A percentile compares a stretch with the other conserved stretches of the same genome.
Evolutionary conservation across 1,284 basidiomycete genomes (phyloP).

Genomic region (Puccinia horiana): DNA sequence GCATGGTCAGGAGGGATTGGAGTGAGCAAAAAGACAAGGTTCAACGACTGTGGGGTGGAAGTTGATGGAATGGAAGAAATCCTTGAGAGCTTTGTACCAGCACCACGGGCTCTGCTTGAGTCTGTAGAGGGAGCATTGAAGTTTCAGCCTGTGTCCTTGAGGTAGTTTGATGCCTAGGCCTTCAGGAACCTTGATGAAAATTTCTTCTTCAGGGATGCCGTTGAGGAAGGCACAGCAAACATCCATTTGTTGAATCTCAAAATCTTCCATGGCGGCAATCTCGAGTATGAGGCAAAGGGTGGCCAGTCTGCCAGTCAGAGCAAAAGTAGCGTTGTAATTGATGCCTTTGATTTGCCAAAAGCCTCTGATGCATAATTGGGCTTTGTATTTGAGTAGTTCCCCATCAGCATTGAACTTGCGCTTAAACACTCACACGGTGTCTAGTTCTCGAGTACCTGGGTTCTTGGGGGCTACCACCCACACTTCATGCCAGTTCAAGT

Average conservation of each 20-base stretch:
- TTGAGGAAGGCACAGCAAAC: background rate
- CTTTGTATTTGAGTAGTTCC: no score
- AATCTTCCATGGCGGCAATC: no score
- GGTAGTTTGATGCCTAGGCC: no score
- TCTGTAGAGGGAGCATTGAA: conserved; percentile 15
- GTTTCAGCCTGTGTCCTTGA: no score
- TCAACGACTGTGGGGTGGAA: background rate
- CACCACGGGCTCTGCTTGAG: no score
- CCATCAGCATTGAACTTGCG: no score
- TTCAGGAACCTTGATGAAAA: no score
- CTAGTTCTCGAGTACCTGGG: background rate
- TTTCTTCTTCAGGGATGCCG: no score
- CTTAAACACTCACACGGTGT: no score
- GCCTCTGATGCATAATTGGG: background rate
- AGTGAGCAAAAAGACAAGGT: background rate
- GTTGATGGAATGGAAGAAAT: background rate
- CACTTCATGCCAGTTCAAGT: background rate
- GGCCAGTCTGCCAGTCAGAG: background rate
- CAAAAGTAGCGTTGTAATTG: background rate
- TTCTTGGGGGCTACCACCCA: background rate
- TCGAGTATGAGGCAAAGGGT: background rate
- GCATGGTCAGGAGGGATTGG: background rate
- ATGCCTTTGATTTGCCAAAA: background rate
- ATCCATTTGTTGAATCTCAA: background rate
- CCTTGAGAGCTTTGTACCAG: background rate